A percentile compares a stretch with the other conserved stretches of the same genome.
These are phyloP conservation scores for Teratosphaeria gauchensis DNA, from an alignment of 2,329 filamentous ascomycete genomes.

Conservation along the genomic window DNA sequence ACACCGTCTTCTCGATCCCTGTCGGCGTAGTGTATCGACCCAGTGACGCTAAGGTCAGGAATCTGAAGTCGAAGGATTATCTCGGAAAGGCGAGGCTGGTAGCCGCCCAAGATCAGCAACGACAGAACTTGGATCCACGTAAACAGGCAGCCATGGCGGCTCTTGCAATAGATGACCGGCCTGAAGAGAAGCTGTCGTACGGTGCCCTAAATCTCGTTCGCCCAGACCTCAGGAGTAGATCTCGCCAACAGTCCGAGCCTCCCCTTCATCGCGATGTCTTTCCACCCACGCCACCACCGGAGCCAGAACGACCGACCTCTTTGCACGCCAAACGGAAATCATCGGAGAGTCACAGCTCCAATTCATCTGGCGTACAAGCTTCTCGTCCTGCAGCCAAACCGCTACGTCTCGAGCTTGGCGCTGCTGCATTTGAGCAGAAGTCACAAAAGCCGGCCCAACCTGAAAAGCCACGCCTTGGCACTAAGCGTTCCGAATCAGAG, in stretches of 20 bases:
- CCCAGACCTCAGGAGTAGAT: conserved; percentile 65
- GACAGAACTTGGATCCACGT: conserved; percentile 13
- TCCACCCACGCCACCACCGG: conserved; percentile 95
- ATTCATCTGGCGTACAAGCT: conserved; percentile 19
- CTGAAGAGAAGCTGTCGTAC: conserved; percentile 75
- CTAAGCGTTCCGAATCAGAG: conserved; percentile 36
- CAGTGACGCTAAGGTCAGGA: conserved; percentile 96
- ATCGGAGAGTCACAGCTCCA: conserved; percentile 39
- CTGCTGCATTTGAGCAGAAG: conserved; percentile 33
- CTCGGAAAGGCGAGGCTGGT: conserved; percentile 91
- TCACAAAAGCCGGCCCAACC: conserved; percentile 11
- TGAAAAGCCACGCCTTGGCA: conserved; percentile 26
- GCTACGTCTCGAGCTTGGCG: conserved; percentile 38
- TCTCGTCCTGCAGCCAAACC: conserved; percentile 36
- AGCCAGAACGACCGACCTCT: conserved; percentile 50
- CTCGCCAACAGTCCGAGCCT: conserved; percentile 74
- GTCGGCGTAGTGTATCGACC: conserved; percentile 92
- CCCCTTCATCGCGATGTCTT: conserved; percentile 72
- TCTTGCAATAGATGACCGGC: conserved; percentile 65
- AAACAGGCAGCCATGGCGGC: conserved; percentile 27
- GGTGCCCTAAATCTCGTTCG: conserved; percentile 90
- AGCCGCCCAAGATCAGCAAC: conserved; percentile 47
- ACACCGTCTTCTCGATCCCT: conserved; percentile 96
- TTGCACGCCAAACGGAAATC: conserved; percentile 21
- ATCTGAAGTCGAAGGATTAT: conserved; percentile 95